Conservation (phyloP, 441 rosid genomes). For the Metrosideros polymorpha region DNA sequence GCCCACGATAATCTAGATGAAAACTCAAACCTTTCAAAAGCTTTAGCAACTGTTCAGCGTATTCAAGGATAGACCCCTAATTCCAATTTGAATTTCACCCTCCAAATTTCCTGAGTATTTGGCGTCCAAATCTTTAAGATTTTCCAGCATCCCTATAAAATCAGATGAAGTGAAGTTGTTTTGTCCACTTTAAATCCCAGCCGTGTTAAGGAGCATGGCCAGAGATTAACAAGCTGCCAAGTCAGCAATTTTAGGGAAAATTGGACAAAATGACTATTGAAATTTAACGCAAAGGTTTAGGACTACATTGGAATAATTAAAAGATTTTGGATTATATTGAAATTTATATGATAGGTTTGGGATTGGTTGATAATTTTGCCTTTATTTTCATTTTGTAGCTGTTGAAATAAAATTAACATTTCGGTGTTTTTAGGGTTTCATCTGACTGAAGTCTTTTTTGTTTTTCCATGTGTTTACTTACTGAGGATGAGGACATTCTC, state of each 20-base stretch:
- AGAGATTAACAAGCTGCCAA: background rate
- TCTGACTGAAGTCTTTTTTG: too few species aligned
- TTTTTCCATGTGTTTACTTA: too few species aligned
- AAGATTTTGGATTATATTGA: too few species aligned
- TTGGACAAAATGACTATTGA: rapidly evolving
- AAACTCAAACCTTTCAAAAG: background rate
- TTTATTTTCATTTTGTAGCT: too few species aligned
- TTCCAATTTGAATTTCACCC: background rate
- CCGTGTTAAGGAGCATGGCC: too few species aligned
- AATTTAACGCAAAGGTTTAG: too few species aligned
- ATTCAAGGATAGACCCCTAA: background rate
- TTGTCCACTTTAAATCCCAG: background rate
- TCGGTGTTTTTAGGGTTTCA: too few species aligned
- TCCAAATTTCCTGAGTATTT: background rate
- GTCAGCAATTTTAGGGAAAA: background rate
- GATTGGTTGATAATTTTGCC: too few species aligned
- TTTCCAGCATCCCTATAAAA: background rate
- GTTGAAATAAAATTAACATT: too few species aligned
- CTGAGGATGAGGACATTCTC: too few species aligned
- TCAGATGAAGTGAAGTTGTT: background rate
- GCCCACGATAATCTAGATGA: background rate
- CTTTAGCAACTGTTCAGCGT: background rate
- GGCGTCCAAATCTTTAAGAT: background rate
- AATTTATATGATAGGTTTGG: too few species aligned
- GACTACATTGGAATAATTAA: too few species aligned